Evolutionary conservation across 495 filamentous ascomycete species (phyloP), one percentile per base, ranked within the genome.

Genomic region (Aspergillus leporis): DNA sequence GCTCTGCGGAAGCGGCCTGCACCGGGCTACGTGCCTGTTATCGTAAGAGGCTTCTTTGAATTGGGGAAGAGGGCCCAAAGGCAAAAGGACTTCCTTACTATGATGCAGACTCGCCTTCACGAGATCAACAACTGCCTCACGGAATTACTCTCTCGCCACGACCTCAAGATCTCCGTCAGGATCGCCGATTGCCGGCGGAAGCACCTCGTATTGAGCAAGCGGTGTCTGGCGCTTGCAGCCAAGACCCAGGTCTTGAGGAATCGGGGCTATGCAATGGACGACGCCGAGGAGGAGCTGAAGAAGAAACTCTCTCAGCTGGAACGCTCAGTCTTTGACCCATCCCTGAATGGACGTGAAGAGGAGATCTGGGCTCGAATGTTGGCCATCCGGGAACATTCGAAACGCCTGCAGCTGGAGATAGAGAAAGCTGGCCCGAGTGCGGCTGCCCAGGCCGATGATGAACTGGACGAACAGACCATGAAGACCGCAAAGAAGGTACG

Each of bases 361-460:
- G 94, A 99, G 77, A 89, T 99, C 51, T 99, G 94, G 94, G 95
- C 94, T 36, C 80, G 95, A 32, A 88, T 99, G 83, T 84, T 96
- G 55, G 87, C 87, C 25, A 84, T 97, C 36, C 79, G 90, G 62
- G 91, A 93, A 60, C 84, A 91, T 61, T 89, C 90, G 34, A 85
- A 87, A 66, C 83, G 84, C 47, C 75, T 99, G 61, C 88, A 91
- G 72, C 81, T 81, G 51, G 93, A 97, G 76, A 81, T 94, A 62
- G 87, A 89, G 64, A 88, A 85, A 67, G 70, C 81, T 54, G 85
- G 82, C 59, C 60, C 70, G 19, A 83, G 64, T 71, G 84, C 70
- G 54, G 69, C 72, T 48, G 72, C 58, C 61, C 78, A 72, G 69
- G 69, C 72, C 8, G 75, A 79, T 23, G 77, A 80, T 23, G 82